A percentile compares a stretch with the other conserved stretches of the same genome.
Conservation (phyloP, 306 rosid genomes). For the Quercus cerris region DNA sequence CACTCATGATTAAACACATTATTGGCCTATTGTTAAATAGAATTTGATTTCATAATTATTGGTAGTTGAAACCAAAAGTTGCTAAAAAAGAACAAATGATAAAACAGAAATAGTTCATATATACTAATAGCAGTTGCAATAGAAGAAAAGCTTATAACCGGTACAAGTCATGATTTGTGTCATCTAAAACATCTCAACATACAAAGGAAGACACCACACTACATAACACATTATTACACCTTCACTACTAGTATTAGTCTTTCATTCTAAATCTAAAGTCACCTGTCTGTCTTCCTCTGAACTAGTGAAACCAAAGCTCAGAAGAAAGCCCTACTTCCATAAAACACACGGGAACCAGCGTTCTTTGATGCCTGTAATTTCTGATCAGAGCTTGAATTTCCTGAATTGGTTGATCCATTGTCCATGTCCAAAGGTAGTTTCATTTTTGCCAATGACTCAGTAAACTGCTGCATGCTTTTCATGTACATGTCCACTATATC, state of each 20-base stretch:
- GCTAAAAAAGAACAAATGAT: slow-evolving; percentile 21
- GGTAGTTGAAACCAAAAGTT: slow-evolving; percentile 21
- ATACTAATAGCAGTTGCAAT: slow-evolving; percentile 27
- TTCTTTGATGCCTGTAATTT: slow-evolving; percentile 52
- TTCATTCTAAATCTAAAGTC: slow-evolving; percentile 50
- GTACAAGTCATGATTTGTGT: slow-evolving; percentile 52
- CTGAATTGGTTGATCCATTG: slow-evolving; percentile 66
- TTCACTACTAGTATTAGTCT: slow-evolving; percentile 47
- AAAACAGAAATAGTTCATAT: slow-evolving; percentile 35
- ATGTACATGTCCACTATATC: slow-evolving; percentile 93
- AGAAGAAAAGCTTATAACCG: slow-evolving; percentile 36
- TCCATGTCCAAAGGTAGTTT: slow-evolving; percentile 91
- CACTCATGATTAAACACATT: slow-evolving; percentile 37
- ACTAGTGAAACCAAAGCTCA: slow-evolving; percentile 41
- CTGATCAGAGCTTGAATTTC: slow-evolving; percentile 74
- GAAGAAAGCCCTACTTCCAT: slow-evolving; percentile 97
- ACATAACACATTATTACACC: slow-evolving; percentile 54
- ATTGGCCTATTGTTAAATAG: slow-evolving; percentile 11
- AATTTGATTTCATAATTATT: slow-evolving; percentile 37
- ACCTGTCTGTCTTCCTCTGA: slow-evolving; percentile 41
- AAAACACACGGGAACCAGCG: slow-evolving; percentile 69
- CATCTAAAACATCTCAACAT: slow-evolving; percentile 42
- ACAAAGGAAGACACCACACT: slow-evolving; percentile 43
- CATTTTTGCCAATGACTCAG: slow-evolving; percentile 93
- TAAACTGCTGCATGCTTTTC: slow-evolving; percentile 99